Conservation (phyloP, 225 moss, liverwort and hornwort genomes). For the Physcomitrellopsis africana region DNA sequence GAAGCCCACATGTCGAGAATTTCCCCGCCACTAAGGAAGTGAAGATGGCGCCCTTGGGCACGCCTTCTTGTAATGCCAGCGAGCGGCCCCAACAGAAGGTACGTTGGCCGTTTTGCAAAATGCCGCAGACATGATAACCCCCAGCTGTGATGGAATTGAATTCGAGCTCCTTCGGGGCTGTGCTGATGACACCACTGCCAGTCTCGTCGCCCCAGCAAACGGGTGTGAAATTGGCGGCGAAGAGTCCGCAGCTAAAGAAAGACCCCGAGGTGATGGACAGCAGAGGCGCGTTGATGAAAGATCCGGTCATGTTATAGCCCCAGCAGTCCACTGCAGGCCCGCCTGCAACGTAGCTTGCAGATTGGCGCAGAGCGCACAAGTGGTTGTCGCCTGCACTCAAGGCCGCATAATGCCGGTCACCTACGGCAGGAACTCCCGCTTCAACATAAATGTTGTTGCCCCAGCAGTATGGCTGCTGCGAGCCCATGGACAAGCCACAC, state of each 20-base stretch:
- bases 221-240: constrained; percentile 62
- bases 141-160: constrained; percentile 66
- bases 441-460: constrained; percentile 80
- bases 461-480: constrained; percentile 75
- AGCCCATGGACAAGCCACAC: constrained; percentile 58
- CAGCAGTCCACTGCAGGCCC: constrained; percentile 69
- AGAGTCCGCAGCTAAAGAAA: constrained; percentile 72
- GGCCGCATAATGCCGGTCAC: constrained; percentile 51
- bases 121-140: constrained; percentile 77
- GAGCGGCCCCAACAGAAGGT: constrained; percentile 72
- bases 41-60: constrained; percentile 49
- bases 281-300: constrained; percentile 58
- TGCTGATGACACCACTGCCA: constrained; percentile 59
- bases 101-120: constrained; percentile 35
- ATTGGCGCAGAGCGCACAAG: constrained; percentile 62
- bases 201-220: constrained; percentile 81
- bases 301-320: constrained; percentile 79
- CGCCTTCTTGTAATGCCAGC: constrained; percentile 44
- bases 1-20: constrained; percentile 67
- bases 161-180: constrained; percentile 46
- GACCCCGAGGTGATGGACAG: constrained; percentile 70
- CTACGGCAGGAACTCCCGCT: constrained; percentile 72
- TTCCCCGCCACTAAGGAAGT: constrained; percentile 56
- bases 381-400: constrained; percentile 79
- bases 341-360: constrained; percentile 33